Conservation (phyloP, 108 stramenopile genomes). For the Pseudonitzschia multiseries region DNA sequence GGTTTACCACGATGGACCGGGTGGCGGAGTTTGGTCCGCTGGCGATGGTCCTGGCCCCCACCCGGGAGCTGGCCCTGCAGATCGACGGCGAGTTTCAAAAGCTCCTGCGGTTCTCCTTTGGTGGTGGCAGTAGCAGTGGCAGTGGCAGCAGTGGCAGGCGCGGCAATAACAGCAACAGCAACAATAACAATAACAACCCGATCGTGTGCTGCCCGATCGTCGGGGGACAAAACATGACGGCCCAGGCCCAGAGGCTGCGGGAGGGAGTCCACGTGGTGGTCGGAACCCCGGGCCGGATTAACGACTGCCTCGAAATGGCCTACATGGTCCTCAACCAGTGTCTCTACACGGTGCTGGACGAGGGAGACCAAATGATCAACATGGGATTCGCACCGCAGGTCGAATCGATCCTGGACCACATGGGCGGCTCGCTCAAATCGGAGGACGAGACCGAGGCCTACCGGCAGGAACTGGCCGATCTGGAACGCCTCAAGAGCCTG, state of each 20-base stretch:
- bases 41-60: conserved; percentile 94
- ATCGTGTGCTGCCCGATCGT: conserved; percentile 62
- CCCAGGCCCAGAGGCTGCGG: conserved; percentile 86
- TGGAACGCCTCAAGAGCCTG: conserved; percentile 30
- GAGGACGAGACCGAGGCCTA: conserved; percentile 84
- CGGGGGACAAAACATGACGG: conserved; percentile 90
- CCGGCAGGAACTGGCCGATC: conserved; percentile 73
- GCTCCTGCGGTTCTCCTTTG: conserved; percentile 40
- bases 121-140: not conserved
- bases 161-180: conserved; percentile 37
- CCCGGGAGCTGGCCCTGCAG: conserved; percentile 94
- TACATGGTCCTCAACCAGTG: conserved; percentile 97
- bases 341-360: conserved; percentile 94
- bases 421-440: conserved; percentile 86
- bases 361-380: conserved; percentile 75
- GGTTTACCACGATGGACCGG: conserved; percentile 37
- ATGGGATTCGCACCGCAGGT: conserved; percentile 96
- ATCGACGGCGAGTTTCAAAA: conserved; percentile 91
- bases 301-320: conserved; percentile 92
- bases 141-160: not conserved
- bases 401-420: conserved; percentile 86
- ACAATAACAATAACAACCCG: conserved; percentile 1
- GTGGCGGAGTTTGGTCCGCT: conserved; percentile 91
- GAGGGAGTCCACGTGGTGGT: conserved; percentile 95
- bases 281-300: conserved; percentile 96